These are phyloP conservation scores for Infundibulicybe gibba DNA, from an alignment of 768 basidiomycete genomes.

Conservation along the genomic window DNA sequence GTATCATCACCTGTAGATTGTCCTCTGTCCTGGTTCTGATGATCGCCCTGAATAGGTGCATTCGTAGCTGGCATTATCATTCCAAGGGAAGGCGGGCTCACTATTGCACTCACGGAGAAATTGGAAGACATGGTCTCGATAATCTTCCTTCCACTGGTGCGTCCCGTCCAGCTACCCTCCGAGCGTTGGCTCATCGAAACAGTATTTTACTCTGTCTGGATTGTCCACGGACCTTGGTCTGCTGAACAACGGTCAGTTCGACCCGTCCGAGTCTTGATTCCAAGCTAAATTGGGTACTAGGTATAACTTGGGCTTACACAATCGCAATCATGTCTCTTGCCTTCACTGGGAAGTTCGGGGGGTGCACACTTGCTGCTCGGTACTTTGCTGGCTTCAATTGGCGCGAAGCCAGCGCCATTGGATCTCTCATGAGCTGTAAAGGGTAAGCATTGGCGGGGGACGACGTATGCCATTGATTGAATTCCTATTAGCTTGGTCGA, in stretches of 20 bases:
- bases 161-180: constrained; percentile 1
- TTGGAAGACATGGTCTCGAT: constrained; percentile 94
- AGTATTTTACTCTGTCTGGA: constrained; percentile 94
- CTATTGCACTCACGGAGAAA: constrained; percentile 87
- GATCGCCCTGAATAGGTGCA: constrained; percentile 42
- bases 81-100: constrained; percentile 84
- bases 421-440: constrained; percentile 94
- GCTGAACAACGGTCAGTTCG: constrained; percentile 60
- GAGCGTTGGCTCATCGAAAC: neutral
- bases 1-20: constrained; percentile 25
- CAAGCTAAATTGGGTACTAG: constrained; percentile 22
- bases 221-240: constrained; percentile 86
- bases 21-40: too few species aligned
- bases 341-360: constrained; percentile 87
- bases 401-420: constrained; percentile 82
- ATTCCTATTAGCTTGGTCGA: constrained; percentile 65
- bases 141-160: constrained; percentile 82
- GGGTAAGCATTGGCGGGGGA: constrained; percentile 43
- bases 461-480: neutral
- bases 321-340: constrained; percentile 76
- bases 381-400: constrained; percentile 68
- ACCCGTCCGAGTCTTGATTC: neutral
- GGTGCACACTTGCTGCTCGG: constrained; percentile 70
- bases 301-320: constrained; percentile 86
- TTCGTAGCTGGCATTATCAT: constrained; percentile 81